Base-by-base conservation (phyloP, 768 basidiomycete genomes). In the Pleurotus sapidus region DNA sequence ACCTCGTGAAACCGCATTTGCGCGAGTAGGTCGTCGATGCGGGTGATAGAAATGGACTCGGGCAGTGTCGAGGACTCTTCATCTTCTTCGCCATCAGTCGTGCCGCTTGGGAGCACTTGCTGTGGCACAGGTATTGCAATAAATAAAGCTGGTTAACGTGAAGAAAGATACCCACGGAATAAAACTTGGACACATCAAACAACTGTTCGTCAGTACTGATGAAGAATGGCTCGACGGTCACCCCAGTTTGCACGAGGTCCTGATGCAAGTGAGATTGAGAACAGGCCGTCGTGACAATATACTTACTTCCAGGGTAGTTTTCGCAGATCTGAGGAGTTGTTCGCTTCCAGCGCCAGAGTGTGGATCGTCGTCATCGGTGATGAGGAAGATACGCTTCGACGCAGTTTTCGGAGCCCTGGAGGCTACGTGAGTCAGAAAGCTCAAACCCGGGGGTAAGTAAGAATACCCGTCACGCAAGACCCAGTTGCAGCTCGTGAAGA, bases 401-500 rank as follows among this genome's bases (percentile, higher is more conserved):
- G 93, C 92, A 0, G 87, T 92, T 66, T 95, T 93, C 18, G 88
- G 86, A 6, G 91, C 89, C 9, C 92, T 94, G 24, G 53, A 27
- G 11, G 8, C 30, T 34, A 34, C 11, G 30, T 34, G 30, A 34
- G 30, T 34, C 30, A 3, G 30, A 23, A 43, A 56, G 47, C 8
- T 17, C 17, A 18, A 4, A 15, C 43, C 9, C 25, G 30, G 2
- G 24, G 53, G 47, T 40, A 12, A 50, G 40, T 46, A 23, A 15
- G 64, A 82, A 58, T 59, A 97, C 96, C 90, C 88, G 64, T 94
- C 91, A 20, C 94, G 87, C 54, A 98, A 77, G 17, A 94, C 81
- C 84, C 88, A 90, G 60, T 93, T 95, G 63, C 93, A 94, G 60
- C 89, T 90, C 0, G 87, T 92, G 68, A 98, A 91, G 0, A 95